These are phyloP conservation scores for Pythium sukuiense DNA, from an alignment of 352 stramenopile genomes.

Conservation along the genomic window DNA sequence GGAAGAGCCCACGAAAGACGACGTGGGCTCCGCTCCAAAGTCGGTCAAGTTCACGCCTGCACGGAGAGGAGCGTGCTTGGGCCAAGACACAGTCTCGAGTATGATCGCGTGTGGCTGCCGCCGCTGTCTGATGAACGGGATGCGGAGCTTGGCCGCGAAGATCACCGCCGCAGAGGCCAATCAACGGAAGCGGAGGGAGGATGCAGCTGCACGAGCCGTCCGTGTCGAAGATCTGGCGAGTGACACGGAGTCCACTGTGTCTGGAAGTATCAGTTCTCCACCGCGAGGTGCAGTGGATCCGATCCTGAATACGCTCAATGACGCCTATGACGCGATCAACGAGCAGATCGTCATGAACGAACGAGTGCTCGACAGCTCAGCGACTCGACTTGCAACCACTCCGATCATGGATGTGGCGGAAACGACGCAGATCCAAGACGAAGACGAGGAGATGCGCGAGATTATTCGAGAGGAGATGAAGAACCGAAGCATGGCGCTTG, in stretches of 20 bases:
- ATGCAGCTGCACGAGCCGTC: not conserved
- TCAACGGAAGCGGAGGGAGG: conserved; percentile 36
- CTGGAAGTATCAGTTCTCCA: not conserved
- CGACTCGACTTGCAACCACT: conserved; percentile 26
- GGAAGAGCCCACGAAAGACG: not conserved
- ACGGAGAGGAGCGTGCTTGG: not conserved
- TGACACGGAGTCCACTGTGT: conserved; percentile 19
- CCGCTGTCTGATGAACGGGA: conserved; percentile 24
- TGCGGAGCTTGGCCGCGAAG: conserved; percentile 12
- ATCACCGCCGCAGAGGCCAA: conserved; percentile 20
- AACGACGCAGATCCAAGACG: conserved; percentile 33
- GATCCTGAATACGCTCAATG: not conserved
- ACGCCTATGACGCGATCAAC: conserved; percentile 7
- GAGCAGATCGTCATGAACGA: conserved; percentile 34
- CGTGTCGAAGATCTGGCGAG: not conserved
- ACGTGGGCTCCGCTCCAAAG: not conserved
- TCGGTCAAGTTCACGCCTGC: not conserved
- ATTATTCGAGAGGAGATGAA: conserved; percentile 33
- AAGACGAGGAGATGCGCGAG: conserved; percentile 41
- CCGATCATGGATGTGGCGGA: conserved; percentile 23
- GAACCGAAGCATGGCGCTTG: conserved; percentile 35
- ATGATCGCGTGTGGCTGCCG: conserved; percentile 18
- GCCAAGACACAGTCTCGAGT: not conserved
- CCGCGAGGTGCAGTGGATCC: not conserved
- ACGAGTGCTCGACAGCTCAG: conserved; percentile 34